phyloP scores from a whole-genome alignment of 2,329 filamentous ascomycete genomes.

The Clarireedia sp. region DNA sequence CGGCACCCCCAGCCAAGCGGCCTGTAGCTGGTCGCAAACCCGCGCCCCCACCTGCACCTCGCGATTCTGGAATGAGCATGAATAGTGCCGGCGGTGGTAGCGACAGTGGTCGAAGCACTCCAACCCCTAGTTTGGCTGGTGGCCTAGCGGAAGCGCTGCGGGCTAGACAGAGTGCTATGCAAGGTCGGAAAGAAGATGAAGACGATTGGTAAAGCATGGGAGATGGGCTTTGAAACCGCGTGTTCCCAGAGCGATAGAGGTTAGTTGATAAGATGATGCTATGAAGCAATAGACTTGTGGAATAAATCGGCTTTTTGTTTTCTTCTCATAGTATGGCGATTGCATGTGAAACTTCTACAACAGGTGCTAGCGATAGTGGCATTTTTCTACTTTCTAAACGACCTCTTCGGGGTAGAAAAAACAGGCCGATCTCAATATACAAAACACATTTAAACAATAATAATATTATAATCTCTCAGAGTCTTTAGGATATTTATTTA shows the following conservation, averaged over 20 bases:
- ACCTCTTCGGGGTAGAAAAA: no score
- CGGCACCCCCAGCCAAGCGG: slow-evolving; percentile 59
- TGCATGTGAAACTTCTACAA: neutral
- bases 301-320: neutral
- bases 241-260: no score
- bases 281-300: neutral
- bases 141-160: slow-evolving; percentile 73
- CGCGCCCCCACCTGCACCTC: slow-evolving; percentile 53
- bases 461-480: no score
- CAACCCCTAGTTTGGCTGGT: slow-evolving; percentile 62
- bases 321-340: neutral
- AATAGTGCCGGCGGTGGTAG: slow-evolving; percentile 45
- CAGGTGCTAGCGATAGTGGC: neutral
- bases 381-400: neutral
- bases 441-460: no score
- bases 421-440: no score
- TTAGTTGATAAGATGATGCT: neutral
- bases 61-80: slow-evolving; percentile 63
- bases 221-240: no score
- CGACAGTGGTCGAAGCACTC: slow-evolving; percentile 61
- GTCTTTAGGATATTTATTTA: no score
- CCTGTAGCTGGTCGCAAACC: slow-evolving; percentile 66
- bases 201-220: slow-evolving; percentile 27
- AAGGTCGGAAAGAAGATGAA: slow-evolving; percentile 30
- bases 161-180: slow-evolving; percentile 62